Percentiles rank a stretch among this genome's conserved stretches.
phyloP scores from a whole-genome alignment of 441 rosid genomes.

The Populus hybrid region DNA sequence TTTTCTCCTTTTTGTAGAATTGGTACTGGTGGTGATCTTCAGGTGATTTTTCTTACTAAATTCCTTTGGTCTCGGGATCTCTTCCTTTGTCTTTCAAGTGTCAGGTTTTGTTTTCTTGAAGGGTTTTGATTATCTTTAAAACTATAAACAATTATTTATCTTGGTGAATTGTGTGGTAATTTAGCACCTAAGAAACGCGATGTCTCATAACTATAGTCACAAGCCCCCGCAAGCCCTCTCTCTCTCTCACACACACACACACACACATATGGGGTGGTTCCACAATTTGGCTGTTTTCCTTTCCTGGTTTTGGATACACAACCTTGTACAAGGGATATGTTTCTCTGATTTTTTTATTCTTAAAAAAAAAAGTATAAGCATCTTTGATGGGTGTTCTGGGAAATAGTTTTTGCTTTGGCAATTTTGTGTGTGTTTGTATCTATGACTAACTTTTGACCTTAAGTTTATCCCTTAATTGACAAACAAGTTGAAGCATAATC shows the following conservation, averaged over 20 bases:
- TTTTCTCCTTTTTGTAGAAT: background rate
- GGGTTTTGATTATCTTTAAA: constrained; percentile 5
- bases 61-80: constrained; percentile 13
- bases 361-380: background rate
- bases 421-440: constrained; percentile 23
- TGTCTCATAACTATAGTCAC: background rate
- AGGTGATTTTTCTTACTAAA: constrained; percentile 19
- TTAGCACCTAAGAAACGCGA: background rate
- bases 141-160: background rate
- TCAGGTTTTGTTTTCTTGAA: constrained; percentile 26
- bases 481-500: background rate
- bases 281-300: background rate
- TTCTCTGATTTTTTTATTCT: background rate
- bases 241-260: no score
- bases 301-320: constrained; percentile 3
- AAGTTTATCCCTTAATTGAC: constrained; percentile 1
- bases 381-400: constrained; percentile 9
- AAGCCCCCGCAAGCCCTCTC: background rate
- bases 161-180: background rate
- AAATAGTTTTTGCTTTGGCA: constrained; percentile 21
- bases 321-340: background rate
- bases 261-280: background rate
- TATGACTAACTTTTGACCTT: background rate
- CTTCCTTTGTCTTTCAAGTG: constrained; percentile 24
- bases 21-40: background rate